Percentiles rank a stretch among this genome's conserved stretches.
Conservation (phyloP, 768 basidiomycete genomes). For the Thelephora ganbajun region DNA sequence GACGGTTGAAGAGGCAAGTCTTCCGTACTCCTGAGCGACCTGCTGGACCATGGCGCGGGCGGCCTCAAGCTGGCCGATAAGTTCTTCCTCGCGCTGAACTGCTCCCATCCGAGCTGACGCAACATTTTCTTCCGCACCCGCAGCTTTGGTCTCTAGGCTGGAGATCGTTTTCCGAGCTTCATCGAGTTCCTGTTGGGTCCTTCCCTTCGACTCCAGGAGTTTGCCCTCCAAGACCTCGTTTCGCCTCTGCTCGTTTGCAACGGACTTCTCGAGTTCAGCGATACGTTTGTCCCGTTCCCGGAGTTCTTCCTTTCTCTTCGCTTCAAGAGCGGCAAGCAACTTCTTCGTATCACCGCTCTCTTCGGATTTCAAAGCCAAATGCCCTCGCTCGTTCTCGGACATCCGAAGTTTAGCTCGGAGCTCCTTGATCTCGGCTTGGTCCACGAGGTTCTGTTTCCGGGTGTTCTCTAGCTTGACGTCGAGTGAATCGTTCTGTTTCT, state of each 20-base stretch:
- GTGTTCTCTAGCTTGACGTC: conserved; percentile 50
- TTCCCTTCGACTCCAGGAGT: conserved; percentile 27
- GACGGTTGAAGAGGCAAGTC: conserved; percentile 17
- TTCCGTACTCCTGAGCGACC: conserved; percentile 33
- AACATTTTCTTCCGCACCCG: conserved; percentile 22
- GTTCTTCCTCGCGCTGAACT: conserved; percentile 26
- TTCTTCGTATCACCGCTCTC: conserved; percentile 39
- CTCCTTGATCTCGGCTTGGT: conserved; percentile 52
- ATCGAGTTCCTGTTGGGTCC: conserved; percentile 26
- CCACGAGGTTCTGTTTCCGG: conserved; percentile 31
- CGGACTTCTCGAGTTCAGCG: conserved; percentile 38
- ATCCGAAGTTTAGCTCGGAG: conserved; percentile 41
- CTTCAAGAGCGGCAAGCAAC: conserved; percentile 32
- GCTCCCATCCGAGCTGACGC: conserved; percentile 20
- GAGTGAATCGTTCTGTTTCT: conserved; percentile 42
- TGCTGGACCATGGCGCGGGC: conserved; percentile 21
- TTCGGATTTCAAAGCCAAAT: conserved; percentile 34
- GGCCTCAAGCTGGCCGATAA: conserved; percentile 37
- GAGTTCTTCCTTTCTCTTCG: conserved; percentile 38
- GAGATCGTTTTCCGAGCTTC: conserved; percentile 20
- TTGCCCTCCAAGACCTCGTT: conserved; percentile 32
- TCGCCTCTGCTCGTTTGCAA: conserved; percentile 35
- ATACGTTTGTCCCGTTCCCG: conserved; percentile 39
- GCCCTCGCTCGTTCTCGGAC: conserved; percentile 41
- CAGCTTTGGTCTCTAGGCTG: conserved; percentile 23